These are phyloP conservation scores for Lentinula aciculospora DNA, from an alignment of 768 basidiomycete genomes.

Conservation along the genomic window DNA sequence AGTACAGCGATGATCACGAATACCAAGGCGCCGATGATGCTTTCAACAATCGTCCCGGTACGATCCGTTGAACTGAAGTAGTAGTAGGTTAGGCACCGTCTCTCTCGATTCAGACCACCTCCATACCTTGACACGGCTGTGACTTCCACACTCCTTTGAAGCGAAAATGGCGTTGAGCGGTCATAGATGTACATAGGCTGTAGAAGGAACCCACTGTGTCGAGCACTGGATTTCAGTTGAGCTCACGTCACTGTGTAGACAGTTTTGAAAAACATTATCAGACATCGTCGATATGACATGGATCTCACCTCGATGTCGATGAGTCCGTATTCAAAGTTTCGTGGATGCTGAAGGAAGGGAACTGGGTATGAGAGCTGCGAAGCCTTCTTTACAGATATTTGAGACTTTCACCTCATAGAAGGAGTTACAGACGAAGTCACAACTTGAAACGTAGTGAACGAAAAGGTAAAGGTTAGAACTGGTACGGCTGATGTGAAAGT, in stretches of 20 bases:
- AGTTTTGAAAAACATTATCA: background rate
- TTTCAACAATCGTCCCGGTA: background rate
- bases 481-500: too few relatives aligned
- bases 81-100: background rate
- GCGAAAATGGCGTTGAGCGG: background rate
- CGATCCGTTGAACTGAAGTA: background rate
- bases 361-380: too few relatives aligned
- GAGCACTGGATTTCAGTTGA: background rate
- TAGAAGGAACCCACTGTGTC: background rate
- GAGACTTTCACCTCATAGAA: background rate
- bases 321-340: too few relatives aligned
- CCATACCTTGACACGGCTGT: background rate
- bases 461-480: background rate
- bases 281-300: background rate
- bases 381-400: background rate
- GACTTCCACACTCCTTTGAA: background rate
- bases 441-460: background rate
- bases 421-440: background rate
- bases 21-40: background rate
- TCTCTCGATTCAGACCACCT: background rate
- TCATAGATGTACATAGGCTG: background rate
- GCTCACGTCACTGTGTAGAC: background rate
- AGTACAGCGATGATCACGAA: background rate
- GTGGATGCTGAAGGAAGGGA: too few relatives aligned
- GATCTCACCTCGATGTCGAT: background rate